Percentiles rank a stretch among this genome's conserved stretches.
Conservation (phyloP, 2,329 filamentous ascomycete genomes). For the Gyromitra esculenta region DNA sequence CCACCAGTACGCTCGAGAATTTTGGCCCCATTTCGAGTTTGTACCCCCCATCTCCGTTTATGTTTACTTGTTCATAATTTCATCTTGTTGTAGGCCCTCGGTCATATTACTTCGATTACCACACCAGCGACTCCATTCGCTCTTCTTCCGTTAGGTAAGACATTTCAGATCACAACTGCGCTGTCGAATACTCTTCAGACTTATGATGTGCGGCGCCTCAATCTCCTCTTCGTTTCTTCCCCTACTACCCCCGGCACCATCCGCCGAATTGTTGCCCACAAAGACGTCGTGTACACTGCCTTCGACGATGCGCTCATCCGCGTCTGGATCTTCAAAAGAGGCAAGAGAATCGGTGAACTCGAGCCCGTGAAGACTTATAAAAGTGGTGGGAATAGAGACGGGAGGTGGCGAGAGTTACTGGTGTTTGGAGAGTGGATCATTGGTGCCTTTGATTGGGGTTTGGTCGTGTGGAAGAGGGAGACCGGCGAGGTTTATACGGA, state of each 20-base stretch:
- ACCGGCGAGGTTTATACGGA: constrained; percentile 86
- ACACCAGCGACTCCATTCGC: constrained; percentile 85
- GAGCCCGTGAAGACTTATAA: constrained; percentile 67
- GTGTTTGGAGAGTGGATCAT: constrained; percentile 93
- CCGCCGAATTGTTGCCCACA: constrained; percentile 87
- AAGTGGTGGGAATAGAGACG: constrained; percentile 45
- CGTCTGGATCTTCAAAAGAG: constrained; percentile 90
- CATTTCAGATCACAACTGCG: constrained; percentile 96
- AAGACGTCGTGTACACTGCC: constrained; percentile 85
- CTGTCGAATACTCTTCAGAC: constrained; percentile 91
- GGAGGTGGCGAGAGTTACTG: constrained; percentile 70
- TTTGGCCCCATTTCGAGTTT: constrained; percentile 54
- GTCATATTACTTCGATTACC: constrained; percentile 78
- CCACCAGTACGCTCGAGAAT: constrained; percentile 52
- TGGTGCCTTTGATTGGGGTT: constrained; percentile 75
- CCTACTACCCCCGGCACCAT: constrained; percentile 88
- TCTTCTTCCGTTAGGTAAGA: constrained; percentile 84
- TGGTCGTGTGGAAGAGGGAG: constrained; percentile 88
- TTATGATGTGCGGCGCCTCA: constrained; percentile 89
- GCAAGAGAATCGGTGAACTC: constrained; percentile 82
- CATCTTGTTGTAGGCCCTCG: constrained; percentile 74
- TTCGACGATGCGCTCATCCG: constrained; percentile 79
- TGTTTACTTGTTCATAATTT: constrained; percentile 3
- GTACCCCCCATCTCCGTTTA: background rate
- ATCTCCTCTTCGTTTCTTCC: constrained; percentile 90